These are phyloP conservation scores for Lithocarpus polystachyus DNA, from an alignment of 306 rosid genomes.

Conservation along the genomic window DNA sequence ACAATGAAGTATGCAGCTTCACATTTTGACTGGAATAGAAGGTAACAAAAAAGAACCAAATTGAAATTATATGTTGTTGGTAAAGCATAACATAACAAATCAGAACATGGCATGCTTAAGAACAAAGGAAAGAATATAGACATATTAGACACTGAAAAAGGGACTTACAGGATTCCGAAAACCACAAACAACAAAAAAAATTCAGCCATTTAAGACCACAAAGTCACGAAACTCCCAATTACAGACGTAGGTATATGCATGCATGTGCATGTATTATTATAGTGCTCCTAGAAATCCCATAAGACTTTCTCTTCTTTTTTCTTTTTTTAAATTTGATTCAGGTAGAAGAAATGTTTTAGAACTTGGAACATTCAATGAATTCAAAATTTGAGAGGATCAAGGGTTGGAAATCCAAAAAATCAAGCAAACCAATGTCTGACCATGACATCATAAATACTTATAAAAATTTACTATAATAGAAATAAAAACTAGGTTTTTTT, in stretches of 20 bases:
- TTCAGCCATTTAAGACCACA: neutral
- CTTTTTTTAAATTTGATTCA: too few species aligned
- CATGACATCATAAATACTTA: too few species aligned
- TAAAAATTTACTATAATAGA: too few species aligned
- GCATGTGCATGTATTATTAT: too few species aligned
- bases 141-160: neutral
- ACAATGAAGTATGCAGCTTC: conserved; percentile 87
- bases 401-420: too few species aligned
- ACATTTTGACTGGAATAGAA: conserved; percentile 64
- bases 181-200: neutral
- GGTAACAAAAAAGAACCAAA: conserved; percentile 10
- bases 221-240: neutral
- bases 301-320: too few species aligned
- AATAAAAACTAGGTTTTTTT: too few species aligned
- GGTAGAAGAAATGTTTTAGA: too few species aligned
- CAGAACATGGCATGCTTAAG: neutral
- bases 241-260: neutral
- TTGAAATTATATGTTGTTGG: neutral
- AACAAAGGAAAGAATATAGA: neutral
- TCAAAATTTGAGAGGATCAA: too few species aligned
- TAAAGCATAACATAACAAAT: neutral
- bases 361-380: too few species aligned
- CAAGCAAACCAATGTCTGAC: too few species aligned
- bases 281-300: too few species aligned
- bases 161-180: neutral